Percentiles rank a stretch among this genome's conserved stretches.
These are phyloP conservation scores for Fraxinus americana DNA, from an alignment of 257 asterid species.

Conservation along the genomic window DNA sequence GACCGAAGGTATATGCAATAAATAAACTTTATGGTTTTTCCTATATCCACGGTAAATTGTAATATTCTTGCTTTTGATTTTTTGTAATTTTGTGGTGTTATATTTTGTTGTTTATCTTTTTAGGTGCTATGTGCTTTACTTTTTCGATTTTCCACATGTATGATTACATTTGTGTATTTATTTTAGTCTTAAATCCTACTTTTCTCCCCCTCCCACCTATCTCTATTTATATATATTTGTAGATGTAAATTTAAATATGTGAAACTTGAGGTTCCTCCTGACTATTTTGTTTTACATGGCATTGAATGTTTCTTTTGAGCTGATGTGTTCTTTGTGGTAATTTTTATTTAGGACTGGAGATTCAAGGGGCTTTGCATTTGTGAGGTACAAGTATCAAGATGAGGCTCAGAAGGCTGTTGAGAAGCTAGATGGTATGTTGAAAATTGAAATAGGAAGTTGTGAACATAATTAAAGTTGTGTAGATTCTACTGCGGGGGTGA, in stretches of 20 bases:
- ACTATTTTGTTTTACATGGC: background rate
- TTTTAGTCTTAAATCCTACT: background rate
- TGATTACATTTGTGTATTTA: background rate
- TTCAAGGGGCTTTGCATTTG: conserved; percentile 97
- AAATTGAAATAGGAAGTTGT: background rate
- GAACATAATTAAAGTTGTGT: background rate
- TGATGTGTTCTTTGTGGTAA: conserved; percentile 2
- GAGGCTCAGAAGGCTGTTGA: conserved; percentile 96
- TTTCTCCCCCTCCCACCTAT: background rate
- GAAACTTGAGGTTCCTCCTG: background rate
- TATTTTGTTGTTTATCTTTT: background rate
- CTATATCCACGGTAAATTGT: background rate
- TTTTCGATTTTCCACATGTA: background rate
- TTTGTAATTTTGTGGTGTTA: conserved; percentile 2
- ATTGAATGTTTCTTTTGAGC: background rate
- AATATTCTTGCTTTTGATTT: background rate
- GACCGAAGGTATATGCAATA: conserved; percentile 63
- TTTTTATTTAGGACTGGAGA: conserved; percentile 82
- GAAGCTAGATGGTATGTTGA: conserved; percentile 78
- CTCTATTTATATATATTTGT: background rate
- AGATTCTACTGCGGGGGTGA: background rate
- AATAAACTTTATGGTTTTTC: background rate
- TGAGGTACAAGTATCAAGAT: conserved; percentile 91
- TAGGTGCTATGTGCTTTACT: background rate
- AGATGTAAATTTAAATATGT: background rate